These are phyloP conservation scores for Suillus clintonianus DNA, from an alignment of 768 basidiomycete species.

Conservation along the genomic window DNA sequence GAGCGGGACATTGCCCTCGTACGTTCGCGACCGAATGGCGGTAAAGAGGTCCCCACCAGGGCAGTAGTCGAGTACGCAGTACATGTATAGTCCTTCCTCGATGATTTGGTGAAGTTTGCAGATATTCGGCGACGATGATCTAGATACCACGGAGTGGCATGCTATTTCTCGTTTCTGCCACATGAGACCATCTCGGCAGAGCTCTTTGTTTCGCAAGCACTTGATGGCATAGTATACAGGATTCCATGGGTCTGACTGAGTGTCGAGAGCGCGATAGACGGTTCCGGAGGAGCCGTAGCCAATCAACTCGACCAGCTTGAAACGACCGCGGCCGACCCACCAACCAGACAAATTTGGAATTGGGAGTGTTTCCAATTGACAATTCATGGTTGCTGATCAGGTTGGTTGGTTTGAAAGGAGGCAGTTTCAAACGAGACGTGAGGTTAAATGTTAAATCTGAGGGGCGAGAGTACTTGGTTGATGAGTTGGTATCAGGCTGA, in stretches of 20 bases:
- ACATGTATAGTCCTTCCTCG: slow-evolving; percentile 60
- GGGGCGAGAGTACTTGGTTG: neutral
- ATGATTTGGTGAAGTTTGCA: slow-evolving; percentile 68
- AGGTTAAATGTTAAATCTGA: neutral
- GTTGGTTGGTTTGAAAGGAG: neutral
- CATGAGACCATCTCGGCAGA: slow-evolving; percentile 53
- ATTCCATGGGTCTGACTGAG: slow-evolving; percentile 35
- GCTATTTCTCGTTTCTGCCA: slow-evolving; percentile 71
- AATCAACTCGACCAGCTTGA: slow-evolving; percentile 60
- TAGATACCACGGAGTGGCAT: slow-evolving; percentile 51
- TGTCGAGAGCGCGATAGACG: slow-evolving; percentile 72
- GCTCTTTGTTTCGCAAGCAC: slow-evolving; percentile 61
- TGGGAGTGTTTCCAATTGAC: slow-evolving; percentile 33
- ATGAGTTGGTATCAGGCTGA: neutral
- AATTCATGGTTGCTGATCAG: neutral
- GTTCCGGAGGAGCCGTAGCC: slow-evolving; percentile 78
- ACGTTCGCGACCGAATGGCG: slow-evolving; percentile 58
- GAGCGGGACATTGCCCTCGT: slow-evolving; percentile 57
- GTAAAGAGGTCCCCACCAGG: slow-evolving; percentile 68
- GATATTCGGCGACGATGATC: slow-evolving; percentile 54
- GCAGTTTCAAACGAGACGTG: neutral
- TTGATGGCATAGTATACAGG: slow-evolving; percentile 69
- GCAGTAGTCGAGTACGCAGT: slow-evolving; percentile 63
- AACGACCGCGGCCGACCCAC: slow-evolving; percentile 56
- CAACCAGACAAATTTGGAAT: slow-evolving; percentile 45